Evolutionary conservation across 352 stramenopile species (phyloP).

Genomic region (Phytophthora litchii): DNA sequence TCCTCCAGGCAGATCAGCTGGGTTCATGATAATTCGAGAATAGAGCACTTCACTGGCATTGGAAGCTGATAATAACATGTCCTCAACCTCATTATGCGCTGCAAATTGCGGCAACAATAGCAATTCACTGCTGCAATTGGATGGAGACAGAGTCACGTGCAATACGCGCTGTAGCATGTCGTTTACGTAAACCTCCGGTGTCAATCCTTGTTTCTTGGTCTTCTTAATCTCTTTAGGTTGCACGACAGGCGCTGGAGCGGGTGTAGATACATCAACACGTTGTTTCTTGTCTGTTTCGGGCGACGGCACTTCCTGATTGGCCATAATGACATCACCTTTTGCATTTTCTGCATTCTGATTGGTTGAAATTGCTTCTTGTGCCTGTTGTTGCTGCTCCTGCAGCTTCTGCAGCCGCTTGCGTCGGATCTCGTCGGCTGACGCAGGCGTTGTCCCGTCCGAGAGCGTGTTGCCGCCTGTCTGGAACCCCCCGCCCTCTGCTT

Average conservation of each 20-base stretch:
- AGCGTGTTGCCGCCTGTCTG: conserved; percentile 22
- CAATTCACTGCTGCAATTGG: conserved; percentile 24
- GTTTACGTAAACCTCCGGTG: conserved; percentile 67
- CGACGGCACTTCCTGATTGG: conserved; percentile 15
- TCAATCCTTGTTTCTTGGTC: conserved; percentile 40
- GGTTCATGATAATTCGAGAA: conserved; percentile 67
- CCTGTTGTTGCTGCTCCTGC: conserved; percentile 42
- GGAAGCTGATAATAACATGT: conserved; percentile 32
- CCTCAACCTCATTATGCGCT: conserved; percentile 17
- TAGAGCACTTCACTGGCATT: conserved; percentile 80
- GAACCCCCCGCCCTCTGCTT: conserved; percentile 27
- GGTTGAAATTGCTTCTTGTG: conserved; percentile 28
- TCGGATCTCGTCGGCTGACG: conserved; percentile 55
- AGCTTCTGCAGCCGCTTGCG: conserved; percentile 71
- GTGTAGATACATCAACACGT: conserved; percentile 11
- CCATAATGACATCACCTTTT: conserved; percentile 27
- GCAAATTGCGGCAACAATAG: conserved; percentile 52
- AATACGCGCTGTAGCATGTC: conserved; percentile 78
- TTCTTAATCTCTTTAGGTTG: conserved; percentile 37
- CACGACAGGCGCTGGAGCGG: not conserved
- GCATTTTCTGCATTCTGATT: conserved; percentile 19
- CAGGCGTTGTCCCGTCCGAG: conserved; percentile 22
- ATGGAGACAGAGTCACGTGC: conserved; percentile 60
- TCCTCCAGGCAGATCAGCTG: conserved; percentile 48
- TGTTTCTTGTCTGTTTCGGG: conserved; percentile 24